Percentiles rank a stretch among this genome's conserved stretches.
Evolutionary conservation across 2,329 filamentous ascomycete genomes (phyloP).

Genomic region (Claviceps maximensis): DNA sequence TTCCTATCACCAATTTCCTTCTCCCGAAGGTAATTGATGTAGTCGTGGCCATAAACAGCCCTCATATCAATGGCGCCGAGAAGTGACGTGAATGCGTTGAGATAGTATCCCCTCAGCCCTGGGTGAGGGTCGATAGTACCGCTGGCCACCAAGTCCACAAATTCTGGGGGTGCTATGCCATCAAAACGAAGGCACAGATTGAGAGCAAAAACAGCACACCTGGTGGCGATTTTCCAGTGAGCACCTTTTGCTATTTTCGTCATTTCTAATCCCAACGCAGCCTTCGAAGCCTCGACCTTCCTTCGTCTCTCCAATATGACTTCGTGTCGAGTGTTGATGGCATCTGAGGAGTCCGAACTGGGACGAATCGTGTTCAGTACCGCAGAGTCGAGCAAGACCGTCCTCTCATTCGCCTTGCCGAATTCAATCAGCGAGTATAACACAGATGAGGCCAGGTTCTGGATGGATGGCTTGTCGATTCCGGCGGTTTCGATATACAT

Average conservation of each 20-base stretch:
- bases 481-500: conserved; percentile 81
- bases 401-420: conserved; percentile 73
- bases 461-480: conserved; percentile 89
- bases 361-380: conserved; percentile 62
- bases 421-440: conserved; percentile 85
- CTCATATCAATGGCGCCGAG: conserved; percentile 83
- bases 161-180: conserved; percentile 64
- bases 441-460: conserved; percentile 70
- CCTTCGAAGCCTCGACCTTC: conserved; percentile 74
- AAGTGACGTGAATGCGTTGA: conserved; percentile 59
- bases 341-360: conserved; percentile 43
- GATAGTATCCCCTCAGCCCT: conserved; percentile 66
- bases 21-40: conserved; percentile 73
- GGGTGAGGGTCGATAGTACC: conserved; percentile 88
- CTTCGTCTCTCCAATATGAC: conserved; percentile 63
- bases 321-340: conserved; percentile 48
- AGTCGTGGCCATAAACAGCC: conserved; percentile 73
- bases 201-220: conserved; percentile 80
- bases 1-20: conserved; percentile 60
- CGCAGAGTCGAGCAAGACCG: conserved; percentile 66
- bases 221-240: conserved; percentile 92
- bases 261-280: conserved; percentile 66
- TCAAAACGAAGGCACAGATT: conserved; percentile 90
- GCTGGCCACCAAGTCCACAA: conserved; percentile 69
- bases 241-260: conserved; percentile 63